These are phyloP conservation scores for Amphirosellinia nigrospora DNA, from an alignment of 495 filamentous ascomycete species.

Conservation along the genomic window DNA sequence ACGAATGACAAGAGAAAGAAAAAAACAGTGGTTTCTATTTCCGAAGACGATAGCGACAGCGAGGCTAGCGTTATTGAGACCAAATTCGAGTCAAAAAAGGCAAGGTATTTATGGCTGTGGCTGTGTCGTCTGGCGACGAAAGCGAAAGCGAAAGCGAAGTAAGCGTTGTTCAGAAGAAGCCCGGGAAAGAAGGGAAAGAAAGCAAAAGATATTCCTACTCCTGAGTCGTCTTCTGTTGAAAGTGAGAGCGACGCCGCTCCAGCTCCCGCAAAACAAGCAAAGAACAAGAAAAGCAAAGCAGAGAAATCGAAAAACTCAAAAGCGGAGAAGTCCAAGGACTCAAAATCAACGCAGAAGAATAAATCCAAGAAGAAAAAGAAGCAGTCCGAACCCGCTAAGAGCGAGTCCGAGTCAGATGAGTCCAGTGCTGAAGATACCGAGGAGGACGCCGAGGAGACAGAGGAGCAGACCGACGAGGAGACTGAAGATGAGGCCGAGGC, in stretches of 20 bases:
- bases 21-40: neutral
- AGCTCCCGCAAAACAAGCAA: neutral
- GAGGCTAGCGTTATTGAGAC: constrained; percentile 11
- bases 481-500: constrained; percentile 19
- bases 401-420: constrained; percentile 23
- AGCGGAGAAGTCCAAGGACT: constrained; percentile 6
- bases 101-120: constrained; percentile 10
- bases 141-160: constrained; percentile 24
- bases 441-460: constrained; percentile 18
- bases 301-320: neutral
- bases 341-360: constrained; percentile 21
- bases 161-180: constrained; percentile 12
- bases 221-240: constrained; percentile 2
- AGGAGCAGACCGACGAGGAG: constrained; percentile 24
- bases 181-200: constrained; percentile 10
- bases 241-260: constrained; percentile 8
- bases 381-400: constrained; percentile 20
- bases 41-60: constrained; percentile 16
- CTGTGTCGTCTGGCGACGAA: constrained; percentile 18
- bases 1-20: neutral
- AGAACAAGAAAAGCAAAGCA: neutral
- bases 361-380: constrained; percentile 32
- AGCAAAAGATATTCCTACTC: neutral
- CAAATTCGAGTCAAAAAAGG: constrained; percentile 6
- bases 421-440: constrained; percentile 17